Evolutionary conservation across 352 stramenopile genomes (phyloP).

Genomic region (Globisporangium takayamanum): DNA sequence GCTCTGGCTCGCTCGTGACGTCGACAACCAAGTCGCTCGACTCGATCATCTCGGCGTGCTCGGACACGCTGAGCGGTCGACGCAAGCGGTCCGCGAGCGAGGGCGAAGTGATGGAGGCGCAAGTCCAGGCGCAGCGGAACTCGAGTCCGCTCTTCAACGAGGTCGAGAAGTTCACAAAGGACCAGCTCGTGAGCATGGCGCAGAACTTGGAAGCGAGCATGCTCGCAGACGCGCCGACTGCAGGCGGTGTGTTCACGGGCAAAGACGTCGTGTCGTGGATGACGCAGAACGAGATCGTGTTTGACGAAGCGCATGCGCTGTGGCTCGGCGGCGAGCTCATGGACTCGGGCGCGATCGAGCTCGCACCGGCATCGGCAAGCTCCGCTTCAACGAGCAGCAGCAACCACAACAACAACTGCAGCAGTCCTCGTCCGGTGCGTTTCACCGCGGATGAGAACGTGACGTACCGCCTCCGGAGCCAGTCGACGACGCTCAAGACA

Average conservation of each 20-base stretch:
- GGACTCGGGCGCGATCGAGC: constrained; percentile 44
- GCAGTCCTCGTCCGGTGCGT: constrained; percentile 11
- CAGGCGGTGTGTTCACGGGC: constrained; percentile 49
- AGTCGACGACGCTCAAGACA: constrained; percentile 27
- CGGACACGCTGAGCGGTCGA: constrained; percentile 37
- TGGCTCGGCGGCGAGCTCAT: constrained; percentile 77
- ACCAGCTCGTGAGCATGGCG: constrained; percentile 71
- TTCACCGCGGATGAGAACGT: constrained; percentile 11
- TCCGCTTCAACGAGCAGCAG: neutral
- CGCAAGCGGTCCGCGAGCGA: constrained; percentile 56
- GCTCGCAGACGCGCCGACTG: constrained; percentile 29
- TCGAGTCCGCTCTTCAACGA: constrained; percentile 34
- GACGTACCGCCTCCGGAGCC: constrained; percentile 32
- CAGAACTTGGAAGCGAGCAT: constrained; percentile 68
- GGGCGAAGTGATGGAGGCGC: constrained; percentile 28
- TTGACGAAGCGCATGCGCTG: constrained; percentile 54
- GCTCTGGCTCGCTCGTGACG: constrained; percentile 55
- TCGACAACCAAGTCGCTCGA: constrained; percentile 66
- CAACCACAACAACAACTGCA: constrained; percentile 20
- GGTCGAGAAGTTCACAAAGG: constrained; percentile 70
- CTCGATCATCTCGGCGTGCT: constrained; percentile 53
- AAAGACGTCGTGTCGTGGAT: constrained; percentile 65
- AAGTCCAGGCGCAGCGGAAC: constrained; percentile 14
- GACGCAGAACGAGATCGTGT: constrained; percentile 73
- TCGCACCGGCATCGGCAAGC: neutral